Evolutionary conservation across 345 rosid genomes (phyloP), one percentile per base, ranked within the genome.

Genomic region (Sisymbrium irio): DNA sequence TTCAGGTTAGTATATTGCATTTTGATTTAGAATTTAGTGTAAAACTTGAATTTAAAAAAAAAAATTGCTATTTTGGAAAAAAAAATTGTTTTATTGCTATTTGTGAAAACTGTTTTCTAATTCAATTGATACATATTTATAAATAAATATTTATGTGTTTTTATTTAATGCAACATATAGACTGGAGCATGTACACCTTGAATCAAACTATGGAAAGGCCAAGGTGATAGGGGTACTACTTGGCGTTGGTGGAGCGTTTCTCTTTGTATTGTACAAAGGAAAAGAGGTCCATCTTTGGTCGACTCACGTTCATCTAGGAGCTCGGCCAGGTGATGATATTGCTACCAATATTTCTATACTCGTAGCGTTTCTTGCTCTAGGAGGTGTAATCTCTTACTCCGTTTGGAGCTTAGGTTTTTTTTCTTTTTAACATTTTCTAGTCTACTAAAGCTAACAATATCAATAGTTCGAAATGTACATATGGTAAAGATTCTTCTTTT

Each of bases 211-310:
- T 51, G 57, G 57, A 51, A 51, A 51, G 9, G 35, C 17, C 6
- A 51, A 51, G 30, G 57, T 51, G 57, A 25, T 51, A 0, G 33
- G 57, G 35, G 25, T 35, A 25, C 57, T 51, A 25, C 57, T 51
- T 25, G 17, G 57, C 17, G 17, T 51, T 51, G 33, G 57, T 25
- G 57, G 33, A 51, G 9, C 33, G 7, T 25, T 51, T 51, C 30
- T 51, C 17, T 51, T 51, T 25, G 57, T 51, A 51, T 51, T 25
- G 17, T 51, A 51, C 57, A 51, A 51, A 25, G 57, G 57, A 25
- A 25, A 51, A 51, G 57, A 51, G 57, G 25, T 51, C 35, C 33
- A 51, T 51, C 57, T 51, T 25, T 51, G 57, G 57, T 51, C 57
- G 57, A 11, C 15, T 51, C 57, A n/a, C 14, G 25, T 51, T 51